Conservation (phyloP, 306 rosid genomes). For the Echinosophora koreensis region DNA sequence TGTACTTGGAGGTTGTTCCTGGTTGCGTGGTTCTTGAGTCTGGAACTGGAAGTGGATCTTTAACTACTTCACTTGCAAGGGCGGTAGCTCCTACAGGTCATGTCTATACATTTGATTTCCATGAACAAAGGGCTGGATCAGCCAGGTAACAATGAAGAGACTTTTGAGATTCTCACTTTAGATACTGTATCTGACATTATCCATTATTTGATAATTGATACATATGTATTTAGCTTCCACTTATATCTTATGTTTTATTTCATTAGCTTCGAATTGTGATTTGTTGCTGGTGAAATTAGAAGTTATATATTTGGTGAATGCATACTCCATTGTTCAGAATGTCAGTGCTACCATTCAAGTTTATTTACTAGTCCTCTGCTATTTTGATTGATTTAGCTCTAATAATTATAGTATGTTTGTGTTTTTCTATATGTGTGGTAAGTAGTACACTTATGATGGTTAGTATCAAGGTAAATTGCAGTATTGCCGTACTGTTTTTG, state of each 20-base stretch:
- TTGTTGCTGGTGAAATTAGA: not conserved
- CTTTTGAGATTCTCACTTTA: not conserved
- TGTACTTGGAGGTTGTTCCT: conserved; percentile 79
- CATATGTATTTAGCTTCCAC: conserved; percentile 3
- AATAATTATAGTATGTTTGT: no score
- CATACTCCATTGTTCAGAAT: no score
- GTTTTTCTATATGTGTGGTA: no score
- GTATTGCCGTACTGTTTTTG: no score
- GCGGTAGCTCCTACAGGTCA: conserved; percentile 85
- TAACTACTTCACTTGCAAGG: conserved; percentile 84
- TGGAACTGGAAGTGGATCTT: conserved; percentile 93
- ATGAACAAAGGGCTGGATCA: conserved; percentile 74
- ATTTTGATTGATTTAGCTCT: no score
- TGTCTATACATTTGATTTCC: conserved; percentile 79
- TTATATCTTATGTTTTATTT: not conserved
- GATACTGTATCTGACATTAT: not conserved
- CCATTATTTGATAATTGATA: not conserved
- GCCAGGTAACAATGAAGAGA: conserved; percentile 59
- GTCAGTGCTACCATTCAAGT: no score
- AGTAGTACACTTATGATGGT: no score
- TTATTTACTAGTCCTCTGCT: no score
- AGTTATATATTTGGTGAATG: no score
- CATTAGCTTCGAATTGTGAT: not conserved
- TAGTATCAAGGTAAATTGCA: no score
- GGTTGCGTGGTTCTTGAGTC: conserved; percentile 91